Base-by-base conservation (phyloP, 1,284 basidiomycete genomes). In the Sporisorium sorghi region DNA sequence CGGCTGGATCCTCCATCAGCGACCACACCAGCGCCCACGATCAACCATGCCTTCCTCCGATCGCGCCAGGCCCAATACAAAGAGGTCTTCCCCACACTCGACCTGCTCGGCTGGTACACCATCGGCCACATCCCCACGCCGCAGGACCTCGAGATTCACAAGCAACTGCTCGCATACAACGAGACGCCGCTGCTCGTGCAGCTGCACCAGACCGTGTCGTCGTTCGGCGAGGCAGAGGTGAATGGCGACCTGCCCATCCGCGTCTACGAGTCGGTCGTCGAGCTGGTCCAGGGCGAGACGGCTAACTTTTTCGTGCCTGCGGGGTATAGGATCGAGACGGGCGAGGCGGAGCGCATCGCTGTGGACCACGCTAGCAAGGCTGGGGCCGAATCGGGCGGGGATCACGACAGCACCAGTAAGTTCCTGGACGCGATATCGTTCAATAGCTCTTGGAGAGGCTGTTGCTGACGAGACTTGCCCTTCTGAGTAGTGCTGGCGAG, bases 81-180 rank as follows among this genome's bases (percentile, higher is more conserved):
- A 84, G 94, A 97, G 85, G 94, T 97, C 15, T 99, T 99, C 85
- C 97, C 96, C 4, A 93, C 94, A 0, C 88, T 98, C 48, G 94
- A 97, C 78, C 90, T 99, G 77, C 91, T 99, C 46, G 96, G 96
- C 15, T 99, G 96, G 96, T 99, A 99, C 85, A 92, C 92, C 0
- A 90, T 94, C 56, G 91, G 93, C 12, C 84, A 88, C 8, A 86
- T 88, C 14, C 94, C 93, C 0, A 90, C 90, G 1, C 78, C 88
- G 9, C 87, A 87, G 24, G 94, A 98, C 81, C 89, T 94, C 52
- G 87, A 88, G 1, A 87, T 98, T 14, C 94, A 97, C 83, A 90
- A 92, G 80, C 93, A 87, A 87, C 64, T 88, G 87, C 15, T 88
- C 84, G 63, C 85, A 86, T 82, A 85, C 70, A 82, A 86, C 71